These are phyloP conservation scores for Colletotrichum sp. DNA, from an alignment of 2,329 filamentous ascomycete species.

Conservation along the genomic window DNA sequence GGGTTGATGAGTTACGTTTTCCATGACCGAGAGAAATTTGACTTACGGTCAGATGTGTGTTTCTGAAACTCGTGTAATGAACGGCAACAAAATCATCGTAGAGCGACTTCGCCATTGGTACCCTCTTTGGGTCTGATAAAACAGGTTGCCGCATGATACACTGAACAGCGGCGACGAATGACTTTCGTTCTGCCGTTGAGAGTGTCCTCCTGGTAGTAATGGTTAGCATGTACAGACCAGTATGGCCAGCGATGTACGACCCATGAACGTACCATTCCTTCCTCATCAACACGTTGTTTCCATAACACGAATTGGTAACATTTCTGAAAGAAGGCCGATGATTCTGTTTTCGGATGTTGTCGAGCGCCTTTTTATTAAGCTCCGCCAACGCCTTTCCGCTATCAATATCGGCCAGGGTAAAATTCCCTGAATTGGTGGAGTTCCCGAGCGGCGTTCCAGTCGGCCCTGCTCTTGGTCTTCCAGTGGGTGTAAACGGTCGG, in stretches of 20 bases:
- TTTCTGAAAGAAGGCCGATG: neutral
- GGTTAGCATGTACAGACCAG: no score
- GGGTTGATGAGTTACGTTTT: no score
- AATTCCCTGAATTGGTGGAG: neutral
- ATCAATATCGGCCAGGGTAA: constrained; percentile 1
- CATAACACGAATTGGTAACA: neutral
- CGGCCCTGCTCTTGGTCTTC: neutral
- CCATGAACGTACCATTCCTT: constrained; percentile 8
- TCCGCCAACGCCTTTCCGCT: neutral
- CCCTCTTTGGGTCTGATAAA: neutral
- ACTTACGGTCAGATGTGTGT: constrained; percentile 16
- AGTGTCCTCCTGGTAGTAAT: constrained; percentile 21
- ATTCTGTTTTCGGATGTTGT: neutral
- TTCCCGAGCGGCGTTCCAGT: neutral
- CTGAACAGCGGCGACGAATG: constrained; percentile 30
- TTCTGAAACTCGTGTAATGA: constrained; percentile 13
- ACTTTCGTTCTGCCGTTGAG: constrained; percentile 22
- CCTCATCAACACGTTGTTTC: neutral
- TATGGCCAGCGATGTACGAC: no score
- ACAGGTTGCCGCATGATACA: constrained; percentile 29
- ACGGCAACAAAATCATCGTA: constrained; percentile 26
- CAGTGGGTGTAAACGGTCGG: neutral
- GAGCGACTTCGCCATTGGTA: constrained; percentile 23
- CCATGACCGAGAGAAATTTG: fast-evolving
- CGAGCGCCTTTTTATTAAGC: neutral